phyloP scores from a whole-genome alignment of 2,329 filamentous ascomycete genomes.

The Nigrospora oryzae region DNA sequence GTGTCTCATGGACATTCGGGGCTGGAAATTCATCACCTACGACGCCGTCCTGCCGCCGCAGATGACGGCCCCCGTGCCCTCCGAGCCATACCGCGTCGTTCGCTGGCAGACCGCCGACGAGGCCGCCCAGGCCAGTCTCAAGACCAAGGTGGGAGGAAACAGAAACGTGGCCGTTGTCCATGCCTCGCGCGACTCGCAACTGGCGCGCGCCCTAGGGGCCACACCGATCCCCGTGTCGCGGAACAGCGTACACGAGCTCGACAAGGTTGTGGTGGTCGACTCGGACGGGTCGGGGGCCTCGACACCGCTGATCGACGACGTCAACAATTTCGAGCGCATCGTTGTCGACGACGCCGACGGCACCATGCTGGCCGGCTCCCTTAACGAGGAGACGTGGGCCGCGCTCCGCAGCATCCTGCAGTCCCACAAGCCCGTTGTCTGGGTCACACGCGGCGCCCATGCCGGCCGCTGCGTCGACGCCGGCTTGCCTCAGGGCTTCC shows the following conservation, averaged over 20 bases:
- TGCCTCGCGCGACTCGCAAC: background rate
- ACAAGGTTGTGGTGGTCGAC: background rate
- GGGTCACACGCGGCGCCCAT: slow-evolving; percentile 3
- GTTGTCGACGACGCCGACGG: no score
- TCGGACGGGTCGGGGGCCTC: background rate
- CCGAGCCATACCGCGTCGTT: background rate
- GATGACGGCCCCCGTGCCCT: background rate
- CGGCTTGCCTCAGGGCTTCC: slow-evolving; percentile 3
- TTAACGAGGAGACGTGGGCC: no score
- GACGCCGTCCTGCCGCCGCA: slow-evolving; percentile 10
- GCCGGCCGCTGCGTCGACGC: background rate
- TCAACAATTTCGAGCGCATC: no score
- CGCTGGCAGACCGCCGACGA: background rate
- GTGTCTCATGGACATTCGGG: slow-evolving; percentile 7
- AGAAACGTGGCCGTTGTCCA: background rate
- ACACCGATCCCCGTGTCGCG: background rate
- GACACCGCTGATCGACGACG: no score
- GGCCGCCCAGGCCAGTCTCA: background rate
- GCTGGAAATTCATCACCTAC: slow-evolving; percentile 11
- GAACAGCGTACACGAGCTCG: background rate
- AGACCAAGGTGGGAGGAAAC: background rate
- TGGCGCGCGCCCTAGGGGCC: background rate
- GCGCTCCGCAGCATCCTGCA: background rate
- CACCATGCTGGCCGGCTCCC: no score
- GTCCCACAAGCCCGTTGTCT: slow-evolving; percentile 1